Percentiles rank a stretch among this genome's conserved stretches.
phyloP scores from a whole-genome alignment of 2,329 filamentous ascomycete genomes.

The Talaromyces rugulosus region DNA sequence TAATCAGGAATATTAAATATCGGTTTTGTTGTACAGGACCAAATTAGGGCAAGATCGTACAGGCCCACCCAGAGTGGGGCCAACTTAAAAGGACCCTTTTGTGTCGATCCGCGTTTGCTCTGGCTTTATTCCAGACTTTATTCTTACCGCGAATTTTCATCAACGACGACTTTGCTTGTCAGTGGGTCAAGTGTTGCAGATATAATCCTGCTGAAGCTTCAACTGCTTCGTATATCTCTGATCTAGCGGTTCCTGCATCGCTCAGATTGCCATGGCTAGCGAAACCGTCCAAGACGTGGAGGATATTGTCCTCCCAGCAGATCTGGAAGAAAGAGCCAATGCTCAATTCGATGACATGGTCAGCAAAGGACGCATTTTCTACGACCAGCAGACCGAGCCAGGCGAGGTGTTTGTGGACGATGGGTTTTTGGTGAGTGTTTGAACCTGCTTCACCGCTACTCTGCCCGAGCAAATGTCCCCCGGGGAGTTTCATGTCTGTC shows the following conservation, averaged over 20 bases:
- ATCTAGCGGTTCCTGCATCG: neutral
- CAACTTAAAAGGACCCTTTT: neutral
- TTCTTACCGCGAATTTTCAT: neutral
- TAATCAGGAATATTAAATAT: neutral
- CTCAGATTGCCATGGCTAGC: neutral
- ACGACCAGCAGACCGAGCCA: conserved; percentile 16
- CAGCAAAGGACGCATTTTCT: conserved; percentile 17
- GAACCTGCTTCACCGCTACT: neutral
- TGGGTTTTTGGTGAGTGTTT: conserved; percentile 20
- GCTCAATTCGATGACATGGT: conserved; percentile 20
- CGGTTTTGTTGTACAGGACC: neutral
- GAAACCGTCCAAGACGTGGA: neutral
- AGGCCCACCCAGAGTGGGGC: neutral
- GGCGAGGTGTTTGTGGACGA: conserved; percentile 19
- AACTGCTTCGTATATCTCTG: neutral
- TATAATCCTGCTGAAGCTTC: neutral
- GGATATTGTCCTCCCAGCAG: conserved; percentile 15
- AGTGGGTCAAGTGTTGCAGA: neutral
- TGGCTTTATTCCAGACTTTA: neutral
- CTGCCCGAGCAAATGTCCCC: neutral
- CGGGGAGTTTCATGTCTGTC: neutral
- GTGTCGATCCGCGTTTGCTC: neutral
- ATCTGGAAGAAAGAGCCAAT: conserved; percentile 23
- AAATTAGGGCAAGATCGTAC: neutral
- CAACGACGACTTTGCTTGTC: neutral